Base-by-base conservation (phyloP, 2,329 filamentous ascomycete genomes). In the Aureobasidium sp. region DNA sequence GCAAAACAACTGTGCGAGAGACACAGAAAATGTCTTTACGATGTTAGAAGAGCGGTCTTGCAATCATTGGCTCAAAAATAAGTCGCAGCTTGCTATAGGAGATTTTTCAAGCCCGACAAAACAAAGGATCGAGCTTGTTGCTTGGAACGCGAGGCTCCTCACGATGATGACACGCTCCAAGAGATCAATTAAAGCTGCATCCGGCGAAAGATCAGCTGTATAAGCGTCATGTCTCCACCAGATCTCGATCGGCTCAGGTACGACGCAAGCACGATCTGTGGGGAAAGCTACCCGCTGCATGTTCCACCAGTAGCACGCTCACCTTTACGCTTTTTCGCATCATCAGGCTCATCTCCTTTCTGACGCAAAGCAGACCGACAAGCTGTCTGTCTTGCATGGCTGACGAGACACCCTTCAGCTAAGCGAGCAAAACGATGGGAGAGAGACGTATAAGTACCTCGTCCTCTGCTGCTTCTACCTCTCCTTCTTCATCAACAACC, bases 371-470 rank as follows among this genome's bases (percentile, higher is more conserved):
- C 11, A 35, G 29, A n/a, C 5, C 11, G 19, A 19, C 33, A 39
- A 31, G 12, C 4, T 27, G 29, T 27, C 8, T 29, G n/a, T n/a
- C 14, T 24, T 54, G 48, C 47, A 49, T 49, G 47, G 45, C 45
- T 48, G 47, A 48, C 24, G n/a, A 40, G 39, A 17, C 4, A 47
- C 31, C 31, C 12, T 24, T 5, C 15, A 17, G 45, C 45, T 48
- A 48, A 48, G 24, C 47, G 29, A 48, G 22, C 24, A 24, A 15
- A 48, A 11, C 44, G 44, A 58, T 58, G 42, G 40, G 19, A 37
- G 29, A 58, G 17, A 37, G 54, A 58, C 54, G 54, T 58, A 58
- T 58, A 58, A 58, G 54, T 58, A 58, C 40, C 42, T 35, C 40
- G 40, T 58, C 54, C 54, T 58, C 54, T 58, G 54, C 54, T 37